phyloP scores from a whole-genome alignment of 2,329 filamentous ascomycete genomes.

The Colletotrichum tropicicola region DNA sequence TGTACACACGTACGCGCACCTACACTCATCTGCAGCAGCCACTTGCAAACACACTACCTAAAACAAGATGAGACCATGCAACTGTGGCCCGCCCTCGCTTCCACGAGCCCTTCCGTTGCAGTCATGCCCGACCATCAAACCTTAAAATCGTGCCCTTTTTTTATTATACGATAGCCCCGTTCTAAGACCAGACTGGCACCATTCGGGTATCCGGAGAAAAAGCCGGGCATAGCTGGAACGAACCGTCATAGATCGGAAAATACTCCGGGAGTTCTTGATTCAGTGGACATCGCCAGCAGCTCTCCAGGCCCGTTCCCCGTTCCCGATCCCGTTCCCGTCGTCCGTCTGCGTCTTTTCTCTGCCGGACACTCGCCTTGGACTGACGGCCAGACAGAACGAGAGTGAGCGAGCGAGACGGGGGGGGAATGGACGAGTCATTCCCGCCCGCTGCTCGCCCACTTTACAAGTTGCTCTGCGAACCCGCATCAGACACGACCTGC shows the following conservation, averaged over 20 bases:
- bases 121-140: constrained; percentile 9
- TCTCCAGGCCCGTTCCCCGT: background rate
- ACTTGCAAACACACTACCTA: background rate
- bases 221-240: background rate
- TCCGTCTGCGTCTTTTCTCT: background rate
- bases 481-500: constrained; percentile 8
- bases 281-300: background rate
- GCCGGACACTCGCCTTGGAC: background rate
- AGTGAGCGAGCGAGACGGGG: background rate
- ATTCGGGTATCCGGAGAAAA: background rate
- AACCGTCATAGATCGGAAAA: background rate
- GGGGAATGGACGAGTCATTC: constrained; percentile 8
- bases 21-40: too few species aligned
- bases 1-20: too few species aligned
- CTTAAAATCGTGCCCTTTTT: background rate
- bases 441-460: background rate
- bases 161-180: background rate
- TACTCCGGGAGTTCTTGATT: background rate
- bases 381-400: background rate
- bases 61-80: background rate
- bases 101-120: background rate
- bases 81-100: constrained; percentile 13
- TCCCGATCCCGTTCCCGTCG: too few species aligned
- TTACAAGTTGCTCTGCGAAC: background rate
- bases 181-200: background rate